Evolutionary conservation across 139 green algal species (phyloP).

Genomic region (Chlorella sp.): DNA sequence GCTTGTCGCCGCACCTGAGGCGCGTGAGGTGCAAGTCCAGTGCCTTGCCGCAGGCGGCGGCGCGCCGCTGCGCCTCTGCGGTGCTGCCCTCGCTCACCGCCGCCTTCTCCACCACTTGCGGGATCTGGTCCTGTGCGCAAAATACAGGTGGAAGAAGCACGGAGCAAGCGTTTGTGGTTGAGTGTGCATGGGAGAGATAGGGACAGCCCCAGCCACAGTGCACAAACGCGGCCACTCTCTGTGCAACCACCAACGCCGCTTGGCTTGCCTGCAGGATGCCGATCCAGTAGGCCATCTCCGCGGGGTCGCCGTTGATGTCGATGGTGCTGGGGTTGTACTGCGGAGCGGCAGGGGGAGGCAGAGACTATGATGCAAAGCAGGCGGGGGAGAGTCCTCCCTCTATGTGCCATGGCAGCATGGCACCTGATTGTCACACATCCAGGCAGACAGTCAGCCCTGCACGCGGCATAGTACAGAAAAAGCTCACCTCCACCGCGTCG

Average conservation of each 20-base stretch:
- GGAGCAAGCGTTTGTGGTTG: no score
- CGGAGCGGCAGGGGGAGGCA: background rate
- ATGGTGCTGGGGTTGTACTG: conserved; percentile 94
- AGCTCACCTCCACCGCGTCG: conserved; percentile 54
- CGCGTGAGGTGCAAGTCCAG: conserved; percentile 85
- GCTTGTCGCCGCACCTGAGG: conserved; percentile 45
- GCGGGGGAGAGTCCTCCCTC: no score
- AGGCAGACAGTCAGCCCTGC: no score
- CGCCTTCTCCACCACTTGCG: conserved; percentile 85
- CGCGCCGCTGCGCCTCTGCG: conserved; percentile 69
- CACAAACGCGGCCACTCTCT: no score
- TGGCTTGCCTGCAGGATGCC: conserved; percentile 66
- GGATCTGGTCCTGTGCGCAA: conserved; percentile 74
- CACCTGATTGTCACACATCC: no score
- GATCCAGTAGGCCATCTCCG: conserved; percentile 93
- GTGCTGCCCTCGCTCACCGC: conserved; percentile 40
- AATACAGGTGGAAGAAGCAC: no score
- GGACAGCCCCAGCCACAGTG: no score
- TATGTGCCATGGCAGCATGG: no score
- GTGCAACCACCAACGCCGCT: no score
- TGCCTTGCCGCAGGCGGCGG: conserved; percentile 80
- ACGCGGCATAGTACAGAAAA: no score
- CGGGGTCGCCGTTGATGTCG: conserved; percentile 81
- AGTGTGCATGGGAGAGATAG: no score
- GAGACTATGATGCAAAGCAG: no score